A percentile compares a stretch with the other conserved stretches of the same genome.
Conservation (phyloP, 1,139 yeast species). For the Debaryomycetaceae sp. region DNA sequence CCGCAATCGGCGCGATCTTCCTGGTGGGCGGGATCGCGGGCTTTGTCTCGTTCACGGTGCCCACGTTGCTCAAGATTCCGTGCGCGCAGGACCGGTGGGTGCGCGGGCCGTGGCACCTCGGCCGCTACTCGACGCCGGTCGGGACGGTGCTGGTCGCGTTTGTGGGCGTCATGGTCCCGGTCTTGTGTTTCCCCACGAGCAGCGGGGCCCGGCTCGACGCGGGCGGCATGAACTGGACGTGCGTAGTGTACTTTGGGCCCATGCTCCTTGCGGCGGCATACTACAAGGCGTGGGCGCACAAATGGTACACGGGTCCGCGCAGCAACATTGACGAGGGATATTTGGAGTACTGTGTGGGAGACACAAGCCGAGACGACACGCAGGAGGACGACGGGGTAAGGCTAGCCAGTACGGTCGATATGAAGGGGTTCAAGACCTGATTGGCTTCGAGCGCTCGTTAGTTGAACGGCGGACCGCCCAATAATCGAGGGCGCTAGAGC, state of each 20-base stretch:
- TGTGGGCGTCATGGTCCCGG: slow-evolving; percentile 54
- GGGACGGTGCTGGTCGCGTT: slow-evolving; percentile 33
- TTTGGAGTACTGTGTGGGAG: too few species aligned
- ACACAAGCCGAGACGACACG: too few species aligned
- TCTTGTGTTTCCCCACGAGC: slow-evolving; percentile 53
- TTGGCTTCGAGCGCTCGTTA: too few species aligned
- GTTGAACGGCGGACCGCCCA: too few species aligned
- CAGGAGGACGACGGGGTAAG: too few species aligned
- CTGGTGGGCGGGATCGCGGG: slow-evolving; percentile 71
- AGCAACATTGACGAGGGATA: slow-evolving; percentile 38
- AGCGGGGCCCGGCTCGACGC: slow-evolving; percentile 38
- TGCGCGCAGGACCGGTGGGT: slow-evolving; percentile 43
- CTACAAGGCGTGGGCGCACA: slow-evolving; percentile 48
- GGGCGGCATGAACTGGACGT: slow-evolving; percentile 61
- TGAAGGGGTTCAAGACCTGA: too few species aligned
- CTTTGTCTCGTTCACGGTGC: slow-evolving; percentile 60
- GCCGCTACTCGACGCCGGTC: slow-evolving; percentile 39
- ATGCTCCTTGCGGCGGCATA: slow-evolving; percentile 42
- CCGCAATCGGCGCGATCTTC: slow-evolving; percentile 65
- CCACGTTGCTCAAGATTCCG: slow-evolving; percentile 51
- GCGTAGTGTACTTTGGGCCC: slow-evolving; percentile 57
- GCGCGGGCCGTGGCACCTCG: slow-evolving; percentile 66
- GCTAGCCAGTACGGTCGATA: too few species aligned
- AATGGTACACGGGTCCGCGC: slow-evolving; percentile 61
- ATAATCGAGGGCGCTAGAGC: too few species aligned